A percentile compares a stretch with the other conserved stretches of the same genome.
Evolutionary conservation across 805 yeast species (phyloP).

Genomic region (Pichia rugopelliculosa): DNA sequence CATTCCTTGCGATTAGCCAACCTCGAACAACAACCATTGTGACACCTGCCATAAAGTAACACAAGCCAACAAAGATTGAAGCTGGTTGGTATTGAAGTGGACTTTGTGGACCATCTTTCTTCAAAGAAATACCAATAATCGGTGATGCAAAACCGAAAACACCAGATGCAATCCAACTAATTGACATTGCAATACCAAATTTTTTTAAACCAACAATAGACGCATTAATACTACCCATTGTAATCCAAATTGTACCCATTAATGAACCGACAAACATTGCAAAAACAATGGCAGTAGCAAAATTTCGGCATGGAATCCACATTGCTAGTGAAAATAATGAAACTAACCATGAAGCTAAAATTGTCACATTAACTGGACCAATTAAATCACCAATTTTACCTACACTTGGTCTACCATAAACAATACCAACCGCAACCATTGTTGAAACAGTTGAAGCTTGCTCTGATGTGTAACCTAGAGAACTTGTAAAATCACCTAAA

Average conservation of each 20-base stretch:
- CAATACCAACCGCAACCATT: constrained; percentile 51
- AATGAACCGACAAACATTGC: constrained; percentile 45
- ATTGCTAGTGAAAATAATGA: constrained; percentile 38
- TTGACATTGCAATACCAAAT: constrained; percentile 42
- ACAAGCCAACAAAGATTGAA: constrained; percentile 52
- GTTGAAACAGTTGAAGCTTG: constrained; percentile 56
- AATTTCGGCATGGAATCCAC: constrained; percentile 54
- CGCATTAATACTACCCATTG: constrained; percentile 43
- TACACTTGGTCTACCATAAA: constrained; percentile 47
- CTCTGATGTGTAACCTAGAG: constrained; percentile 47
- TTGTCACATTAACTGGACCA: constrained; percentile 45
- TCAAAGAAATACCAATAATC: constrained; percentile 49
- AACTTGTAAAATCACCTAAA: constrained; percentile 51
- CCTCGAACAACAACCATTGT: constrained; percentile 42
- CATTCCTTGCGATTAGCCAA: constrained; percentile 46
- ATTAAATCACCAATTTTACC: constrained; percentile 44
- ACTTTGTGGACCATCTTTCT: constrained; percentile 28
- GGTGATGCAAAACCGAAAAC: constrained; percentile 49
- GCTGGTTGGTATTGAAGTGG: constrained; percentile 46
- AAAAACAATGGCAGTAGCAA: constrained; percentile 47
- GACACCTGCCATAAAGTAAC: constrained; percentile 40
- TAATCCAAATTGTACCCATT: constrained; percentile 59
- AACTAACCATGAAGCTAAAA: constrained; percentile 32
- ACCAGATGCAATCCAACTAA: constrained; percentile 44
- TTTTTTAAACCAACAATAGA: constrained; percentile 47